Evolutionary conservation across 805 yeast genomes (phyloP).

Genomic region (Metschnikowia peoriensis): DNA sequence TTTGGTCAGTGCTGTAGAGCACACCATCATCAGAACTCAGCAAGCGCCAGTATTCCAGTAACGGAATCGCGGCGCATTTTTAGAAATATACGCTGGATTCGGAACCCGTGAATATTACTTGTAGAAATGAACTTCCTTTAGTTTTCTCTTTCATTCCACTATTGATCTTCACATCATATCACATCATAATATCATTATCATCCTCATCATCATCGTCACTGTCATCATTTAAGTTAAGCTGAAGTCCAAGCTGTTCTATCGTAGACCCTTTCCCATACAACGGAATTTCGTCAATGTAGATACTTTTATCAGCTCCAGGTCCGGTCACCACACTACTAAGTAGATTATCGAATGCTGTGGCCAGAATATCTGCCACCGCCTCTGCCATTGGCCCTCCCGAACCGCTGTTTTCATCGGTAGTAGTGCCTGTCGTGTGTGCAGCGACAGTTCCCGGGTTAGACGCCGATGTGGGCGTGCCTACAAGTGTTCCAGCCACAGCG

Average conservation of each 20-base stretch:
- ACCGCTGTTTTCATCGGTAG: constrained; percentile 11
- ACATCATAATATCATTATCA: background rate
- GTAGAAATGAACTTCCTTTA: too few relatives aligned
- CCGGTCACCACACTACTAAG: constrained; percentile 25
- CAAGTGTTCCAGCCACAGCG: background rate
- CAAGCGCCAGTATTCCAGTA: too few relatives aligned
- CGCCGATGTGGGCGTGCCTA: constrained; percentile 14
- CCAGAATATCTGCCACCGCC: constrained; percentile 17
- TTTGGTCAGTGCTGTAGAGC: too few relatives aligned
- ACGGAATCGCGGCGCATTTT: too few relatives aligned
- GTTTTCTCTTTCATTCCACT: too few relatives aligned
- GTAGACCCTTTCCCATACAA: constrained; percentile 40
- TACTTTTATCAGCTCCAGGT: constrained; percentile 19
- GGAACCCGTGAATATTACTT: too few relatives aligned
- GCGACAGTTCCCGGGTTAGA: constrained; percentile 20
- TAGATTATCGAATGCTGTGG: constrained; percentile 32
- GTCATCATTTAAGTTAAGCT: constrained; percentile 25
- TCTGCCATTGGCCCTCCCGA: constrained; percentile 18
- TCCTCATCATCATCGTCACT: background rate
- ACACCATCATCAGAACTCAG: too few relatives aligned
- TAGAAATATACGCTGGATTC: too few relatives aligned
- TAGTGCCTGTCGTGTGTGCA: constrained; percentile 13
- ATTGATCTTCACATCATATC: too few relatives aligned
- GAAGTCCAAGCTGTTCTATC: constrained; percentile 35
- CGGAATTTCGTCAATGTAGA: constrained; percentile 39